Percentiles rank a stretch among this genome's conserved stretches.
Conservation (phyloP, 2,329 filamentous ascomycete species). For the Pseudogymnoascus pannorum region DNA sequence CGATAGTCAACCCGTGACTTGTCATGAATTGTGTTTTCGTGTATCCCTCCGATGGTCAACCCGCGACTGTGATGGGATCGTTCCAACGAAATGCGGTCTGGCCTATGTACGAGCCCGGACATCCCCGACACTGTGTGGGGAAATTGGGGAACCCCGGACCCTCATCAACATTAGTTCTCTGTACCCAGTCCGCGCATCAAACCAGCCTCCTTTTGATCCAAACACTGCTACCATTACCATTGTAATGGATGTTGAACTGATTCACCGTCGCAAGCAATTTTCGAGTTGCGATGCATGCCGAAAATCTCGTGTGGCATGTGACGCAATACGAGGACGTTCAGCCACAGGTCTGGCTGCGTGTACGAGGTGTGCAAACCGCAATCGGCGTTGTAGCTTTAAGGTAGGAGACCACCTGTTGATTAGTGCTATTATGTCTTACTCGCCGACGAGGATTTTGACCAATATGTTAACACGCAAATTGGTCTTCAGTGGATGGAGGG, state of each 20-base stretch:
- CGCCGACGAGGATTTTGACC: not conserved
- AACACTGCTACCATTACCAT: not conserved
- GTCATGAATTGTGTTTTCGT: no score
- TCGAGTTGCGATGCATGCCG: slow-evolving; percentile 5
- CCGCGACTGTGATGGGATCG: no score
- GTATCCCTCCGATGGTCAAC: no score
- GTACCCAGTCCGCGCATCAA: not conserved
- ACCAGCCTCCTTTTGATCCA: not conserved
- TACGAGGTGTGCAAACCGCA: not conserved
- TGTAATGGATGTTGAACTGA: not conserved
- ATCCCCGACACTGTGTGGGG: no score
- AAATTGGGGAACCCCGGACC: no score
- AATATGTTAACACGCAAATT: not conserved
- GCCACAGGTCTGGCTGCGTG: not conserved
- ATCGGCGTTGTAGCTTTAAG: not conserved
- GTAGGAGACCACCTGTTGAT: not conserved
- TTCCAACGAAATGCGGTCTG: no score
- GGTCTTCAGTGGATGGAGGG: not conserved
- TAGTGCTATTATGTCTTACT: not conserved
- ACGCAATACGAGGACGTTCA: not conserved
- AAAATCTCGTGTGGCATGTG: not conserved
- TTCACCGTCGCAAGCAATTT: not conserved
- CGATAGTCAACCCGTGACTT: no score
- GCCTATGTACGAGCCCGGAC: no score
- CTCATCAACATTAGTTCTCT: not conserved